Percentiles rank a stretch among this genome's conserved stretches.
Conservation (phyloP, 495 filamentous ascomycete species). For the Neurospora sublineolata region DNA sequence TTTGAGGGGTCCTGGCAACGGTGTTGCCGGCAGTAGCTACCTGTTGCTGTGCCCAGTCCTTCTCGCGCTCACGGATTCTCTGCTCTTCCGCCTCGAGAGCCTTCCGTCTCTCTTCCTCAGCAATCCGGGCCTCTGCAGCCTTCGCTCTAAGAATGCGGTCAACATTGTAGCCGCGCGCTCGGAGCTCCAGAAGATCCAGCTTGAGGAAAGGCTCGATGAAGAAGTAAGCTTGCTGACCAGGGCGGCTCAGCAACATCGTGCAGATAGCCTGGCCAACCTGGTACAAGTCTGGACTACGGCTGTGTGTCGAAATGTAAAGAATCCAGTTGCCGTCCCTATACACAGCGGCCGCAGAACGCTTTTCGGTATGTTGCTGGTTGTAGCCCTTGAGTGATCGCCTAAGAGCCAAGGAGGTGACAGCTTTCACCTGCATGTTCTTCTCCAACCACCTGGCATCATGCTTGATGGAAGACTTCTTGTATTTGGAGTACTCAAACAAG, state of each 20-base stretch:
- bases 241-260: slow-evolving; percentile 64
- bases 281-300: slow-evolving; percentile 57
- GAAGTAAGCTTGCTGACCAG: slow-evolving; percentile 72
- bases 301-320: slow-evolving; percentile 41
- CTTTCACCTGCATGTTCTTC: slow-evolving; percentile 66
- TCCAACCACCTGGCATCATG: slow-evolving; percentile 85
- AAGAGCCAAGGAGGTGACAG: slow-evolving; percentile 63
- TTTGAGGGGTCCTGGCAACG: slow-evolving; percentile 48
- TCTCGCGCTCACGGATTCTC: slow-evolving; percentile 49
- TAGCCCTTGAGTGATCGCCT: slow-evolving; percentile 60
- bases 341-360: slow-evolving; percentile 50
- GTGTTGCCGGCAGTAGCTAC: slow-evolving; percentile 18
- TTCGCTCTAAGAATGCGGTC: slow-evolving; percentile 79
- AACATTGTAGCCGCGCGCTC: slow-evolving; percentile 83
- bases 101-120: slow-evolving; percentile 66
- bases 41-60: slow-evolving; percentile 39
- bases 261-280: slow-evolving; percentile 81
- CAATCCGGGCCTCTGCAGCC: slow-evolving; percentile 72
- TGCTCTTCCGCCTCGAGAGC: slow-evolving; percentile 64
- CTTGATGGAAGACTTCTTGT: slow-evolving; percentile 55
- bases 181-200: slow-evolving; percentile 60
- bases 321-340: slow-evolving; percentile 21
- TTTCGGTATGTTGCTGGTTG: slow-evolving; percentile 52
- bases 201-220: slow-evolving; percentile 81
- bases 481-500: slow-evolving; percentile 54